These are phyloP conservation scores for Fusarium sp. DNA, from an alignment of 2,329 filamentous ascomycete species.

Conservation along the genomic window DNA sequence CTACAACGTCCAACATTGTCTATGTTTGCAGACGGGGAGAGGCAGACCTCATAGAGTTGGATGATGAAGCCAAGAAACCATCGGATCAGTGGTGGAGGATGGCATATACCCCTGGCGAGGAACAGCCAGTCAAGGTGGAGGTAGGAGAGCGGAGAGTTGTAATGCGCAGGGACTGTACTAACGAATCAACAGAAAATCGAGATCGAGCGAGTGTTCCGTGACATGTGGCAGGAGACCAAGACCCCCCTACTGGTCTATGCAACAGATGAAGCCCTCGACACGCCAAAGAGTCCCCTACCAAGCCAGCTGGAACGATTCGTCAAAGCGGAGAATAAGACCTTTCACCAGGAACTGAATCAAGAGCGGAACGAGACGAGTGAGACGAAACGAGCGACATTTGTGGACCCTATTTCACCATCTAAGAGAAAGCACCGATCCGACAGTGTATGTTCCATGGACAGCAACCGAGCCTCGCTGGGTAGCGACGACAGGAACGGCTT, in stretches of 20 bases:
- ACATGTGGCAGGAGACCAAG: slow-evolving; percentile 62
- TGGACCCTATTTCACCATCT: slow-evolving; percentile 58
- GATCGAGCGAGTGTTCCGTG: slow-evolving; percentile 57
- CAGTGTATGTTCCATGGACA: slow-evolving; percentile 61
- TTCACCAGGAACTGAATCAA: slow-evolving; percentile 61
- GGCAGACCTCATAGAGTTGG: slow-evolving; percentile 57
- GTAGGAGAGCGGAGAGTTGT: slow-evolving; percentile 49
- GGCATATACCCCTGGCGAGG: slow-evolving; percentile 54
- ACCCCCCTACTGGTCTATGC: slow-evolving; percentile 65
- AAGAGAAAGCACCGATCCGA: slow-evolving; percentile 60
- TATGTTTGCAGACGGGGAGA: slow-evolving; percentile 63
- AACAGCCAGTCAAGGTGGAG: slow-evolving; percentile 61
- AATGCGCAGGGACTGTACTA: slow-evolving; percentile 1
- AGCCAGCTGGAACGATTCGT: slow-evolving; percentile 59
- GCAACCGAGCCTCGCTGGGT: slow-evolving; percentile 58
- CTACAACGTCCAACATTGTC: slow-evolving; percentile 58
- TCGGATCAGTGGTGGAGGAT: slow-evolving; percentile 69
- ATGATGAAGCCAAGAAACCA: slow-evolving; percentile 43
- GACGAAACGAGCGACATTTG: slow-evolving; percentile 28
- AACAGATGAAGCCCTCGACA: slow-evolving; percentile 52
- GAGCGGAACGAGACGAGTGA: slow-evolving; percentile 47
- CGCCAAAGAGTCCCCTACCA: slow-evolving; percentile 52
- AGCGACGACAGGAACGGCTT: slow-evolving; percentile 53
- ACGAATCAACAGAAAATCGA: slow-evolving; percentile 58
- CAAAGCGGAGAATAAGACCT: slow-evolving; percentile 63